Base-by-base conservation (phyloP, 768 basidiomycete genomes). In the Amanita fuliginea region DNA sequence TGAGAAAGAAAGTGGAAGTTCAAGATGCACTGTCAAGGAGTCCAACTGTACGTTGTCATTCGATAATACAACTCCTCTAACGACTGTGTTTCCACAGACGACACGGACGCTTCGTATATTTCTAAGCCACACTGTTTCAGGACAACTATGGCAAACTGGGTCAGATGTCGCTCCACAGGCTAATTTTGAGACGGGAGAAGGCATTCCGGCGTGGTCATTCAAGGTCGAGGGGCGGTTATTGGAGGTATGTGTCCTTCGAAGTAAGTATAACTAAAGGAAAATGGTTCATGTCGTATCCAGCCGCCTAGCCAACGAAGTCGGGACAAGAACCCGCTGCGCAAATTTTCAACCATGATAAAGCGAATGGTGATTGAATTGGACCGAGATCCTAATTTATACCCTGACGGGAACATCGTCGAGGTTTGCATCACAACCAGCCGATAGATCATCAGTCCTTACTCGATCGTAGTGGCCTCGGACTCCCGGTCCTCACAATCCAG, bases 371-470 rank as follows among this genome's bases (percentile, higher is more conserved):
- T 96, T 11, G 94, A 97, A 56, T 68, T 95, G 30, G 93, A 95
- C 56, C 77, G 89, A 14, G 91, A 95, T 62, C 77, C 87, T 3
- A 69, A 75, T 4, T 62, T 87, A 40, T 93, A 87, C 60, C 77
- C 86, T 1, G 90, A 95, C 44, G 79, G 83, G 18, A 95, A 94
- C 57, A 81, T 93, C 13, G 80, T 95, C 32, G 93, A 96, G 78
- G 94, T 92, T 54, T 32, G 75, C 48, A 13, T 28, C 3, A 9
- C 33, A 13, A 24, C 18, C 43, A 57, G 18, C 40, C 21, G 2
- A 40, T 33, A 10, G n/a, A 4, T 28, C 48, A 24, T 26, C 9
- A 4, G 48, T 7, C 28, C 34, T 36, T 35, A 9, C 18, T 34
- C 43, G 9, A n/a, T 3, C 40, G 10, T 34, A 86, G 84, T 87